A percentile compares a stretch with the other conserved stretches of the same genome.
Conservation (phyloP, 2,329 filamentous ascomycete genomes). For the Neonectria neomacrospora region DNA sequence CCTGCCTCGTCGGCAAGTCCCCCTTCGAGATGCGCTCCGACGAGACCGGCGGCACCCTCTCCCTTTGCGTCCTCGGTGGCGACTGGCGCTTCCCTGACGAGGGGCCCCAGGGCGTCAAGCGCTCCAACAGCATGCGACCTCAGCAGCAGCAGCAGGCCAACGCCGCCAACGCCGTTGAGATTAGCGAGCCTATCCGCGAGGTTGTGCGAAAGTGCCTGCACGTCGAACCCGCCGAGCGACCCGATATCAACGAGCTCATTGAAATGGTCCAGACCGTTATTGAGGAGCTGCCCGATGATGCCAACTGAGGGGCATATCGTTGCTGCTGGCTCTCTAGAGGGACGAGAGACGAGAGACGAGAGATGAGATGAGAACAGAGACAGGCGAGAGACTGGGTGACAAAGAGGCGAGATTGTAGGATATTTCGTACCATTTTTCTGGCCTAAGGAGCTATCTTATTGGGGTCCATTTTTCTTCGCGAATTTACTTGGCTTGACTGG, state of each 20-base stretch:
- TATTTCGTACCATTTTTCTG: conserved; percentile 25
- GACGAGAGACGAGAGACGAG: background rate
- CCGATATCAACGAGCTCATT: conserved; percentile 87
- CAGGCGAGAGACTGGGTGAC: background rate
- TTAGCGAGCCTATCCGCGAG: conserved; percentile 86
- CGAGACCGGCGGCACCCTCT: conserved; percentile 93
- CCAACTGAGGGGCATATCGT: conserved; percentile 32
- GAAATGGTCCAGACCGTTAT: conserved; percentile 80
- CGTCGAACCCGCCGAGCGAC: conserved; percentile 88
- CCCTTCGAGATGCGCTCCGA: conserved; percentile 96
- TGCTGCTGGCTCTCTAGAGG: background rate
- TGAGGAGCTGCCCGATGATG: conserved; percentile 69
- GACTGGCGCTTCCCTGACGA: conserved; percentile 98
- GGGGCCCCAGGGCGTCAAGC: conserved; percentile 66
- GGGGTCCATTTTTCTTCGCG: conserved; percentile 16
- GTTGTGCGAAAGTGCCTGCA: conserved; percentile 87
- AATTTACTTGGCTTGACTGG: conserved; percentile 15
- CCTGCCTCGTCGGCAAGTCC: conserved; percentile 94
- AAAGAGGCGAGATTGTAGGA: conserved; percentile 24
- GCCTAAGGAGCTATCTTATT: conserved; percentile 2
- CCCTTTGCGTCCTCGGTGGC: conserved; percentile 90
- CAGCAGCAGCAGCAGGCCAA: conserved; percentile 46
- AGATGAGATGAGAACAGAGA: background rate
- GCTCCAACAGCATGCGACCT: conserved; percentile 54
- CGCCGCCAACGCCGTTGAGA: conserved; percentile 58